Evolutionary conservation across 345 rosid genomes (phyloP), one percentile per base, ranked within the genome.

Genomic region (Aurinia saxatilis): DNA sequence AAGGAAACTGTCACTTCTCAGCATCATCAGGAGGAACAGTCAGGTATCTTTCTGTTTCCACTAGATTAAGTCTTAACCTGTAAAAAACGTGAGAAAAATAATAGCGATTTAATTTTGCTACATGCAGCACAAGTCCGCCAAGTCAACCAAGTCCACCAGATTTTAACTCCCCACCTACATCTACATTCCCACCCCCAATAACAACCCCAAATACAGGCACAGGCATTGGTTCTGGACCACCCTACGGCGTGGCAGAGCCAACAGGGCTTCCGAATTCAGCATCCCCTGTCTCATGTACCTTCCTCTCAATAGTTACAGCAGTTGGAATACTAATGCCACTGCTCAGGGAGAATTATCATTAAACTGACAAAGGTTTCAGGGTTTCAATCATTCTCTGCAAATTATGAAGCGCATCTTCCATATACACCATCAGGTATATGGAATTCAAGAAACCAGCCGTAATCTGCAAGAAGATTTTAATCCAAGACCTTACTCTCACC

Each of bases 201-300:
- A 49, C 63, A 29, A 63, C 75, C 36, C 83, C 86, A 42, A 21
- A 72, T 6, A 54, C 75, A 30, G 76, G 70, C 11, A 65, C 55
- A 46, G 81, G 31, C 31, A 27, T 92, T 14, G 78, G 82, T 34
- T 78, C 81, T 36, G 76, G 86, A 44, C 50, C 84, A 37, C 70
- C 77, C 17, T 89, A 50, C 5, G 93, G 95, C 2, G 80, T 82
- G 38, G 86, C 85, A 46, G 95, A 82, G 76, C 97, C 99, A 56
- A 77, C 88, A 8, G 88, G 96, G 39, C 75, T 72, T 48, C 97
- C 97, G 30, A 92, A 69, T 79, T 85, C 96, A 48, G 87, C 98
- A 60, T 70, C 71, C 66, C 57, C 73, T 18, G 36, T 74, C 31
- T 73, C 86, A 38, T 59, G 56, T 68, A 68, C 75, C 75, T 57